Conservation (phyloP, 257 asterid species). For the Penstemon barbatus region DNA sequence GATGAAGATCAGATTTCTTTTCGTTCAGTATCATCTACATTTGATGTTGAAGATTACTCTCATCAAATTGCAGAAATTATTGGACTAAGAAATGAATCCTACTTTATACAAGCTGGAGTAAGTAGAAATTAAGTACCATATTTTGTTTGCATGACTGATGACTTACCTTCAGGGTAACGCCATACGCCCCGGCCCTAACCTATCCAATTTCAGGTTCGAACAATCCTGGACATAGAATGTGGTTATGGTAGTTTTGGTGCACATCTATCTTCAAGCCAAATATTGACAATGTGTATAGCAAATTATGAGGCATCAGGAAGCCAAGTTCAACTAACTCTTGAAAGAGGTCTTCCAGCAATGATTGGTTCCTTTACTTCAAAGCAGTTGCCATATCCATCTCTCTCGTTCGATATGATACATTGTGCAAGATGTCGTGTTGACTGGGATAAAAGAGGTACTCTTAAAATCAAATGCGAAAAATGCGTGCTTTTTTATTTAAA, state of each 20-base stretch:
- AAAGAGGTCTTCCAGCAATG: slow-evolving; percentile 99
- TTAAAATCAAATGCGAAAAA: too few species aligned
- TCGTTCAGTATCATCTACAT: slow-evolving; percentile 79
- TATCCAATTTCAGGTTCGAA: slow-evolving; percentile 64
- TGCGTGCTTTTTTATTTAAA: too few species aligned
- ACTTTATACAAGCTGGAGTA: slow-evolving; percentile 88
- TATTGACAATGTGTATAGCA: slow-evolving; percentile 88
- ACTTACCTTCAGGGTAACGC: background rate
- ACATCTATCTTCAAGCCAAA: slow-evolving; percentile 69
- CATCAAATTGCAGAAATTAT: slow-evolving; percentile 98
- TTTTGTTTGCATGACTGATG: background rate
- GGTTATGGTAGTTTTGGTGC: slow-evolving; percentile 99
- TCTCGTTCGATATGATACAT: slow-evolving; percentile 97
- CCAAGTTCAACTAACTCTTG: slow-evolving; percentile 96
- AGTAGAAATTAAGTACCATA: slow-evolving; percentile 35
- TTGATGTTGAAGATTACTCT: slow-evolving; percentile 96
- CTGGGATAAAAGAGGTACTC: slow-evolving; percentile 89
- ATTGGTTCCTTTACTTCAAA: slow-evolving; percentile 83
- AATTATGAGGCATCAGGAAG: slow-evolving; percentile 97
- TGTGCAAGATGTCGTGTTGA: slow-evolving; percentile 87
- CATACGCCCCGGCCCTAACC: too few species aligned
- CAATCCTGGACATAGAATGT: slow-evolving; percentile 89
- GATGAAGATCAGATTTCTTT: slow-evolving; percentile 98
- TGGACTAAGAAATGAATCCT: slow-evolving; percentile 83
- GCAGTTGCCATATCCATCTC: slow-evolving; percentile 93